Base-by-base conservation (phyloP, 2,329 filamentous ascomycete species). In the Fusarium sublunatum region DNA sequence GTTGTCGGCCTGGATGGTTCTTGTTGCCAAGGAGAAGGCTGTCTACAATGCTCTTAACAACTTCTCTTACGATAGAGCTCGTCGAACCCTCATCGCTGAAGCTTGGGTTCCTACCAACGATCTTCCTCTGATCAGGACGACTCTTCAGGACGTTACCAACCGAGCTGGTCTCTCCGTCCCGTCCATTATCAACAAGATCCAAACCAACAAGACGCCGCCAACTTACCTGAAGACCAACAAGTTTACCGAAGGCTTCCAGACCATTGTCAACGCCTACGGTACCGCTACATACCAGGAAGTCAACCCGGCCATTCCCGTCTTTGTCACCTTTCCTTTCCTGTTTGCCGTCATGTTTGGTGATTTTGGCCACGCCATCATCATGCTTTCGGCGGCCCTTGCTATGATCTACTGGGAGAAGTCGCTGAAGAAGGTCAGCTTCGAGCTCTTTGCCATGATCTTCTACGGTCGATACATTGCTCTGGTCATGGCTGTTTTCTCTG, bases 331-430 rank as follows among this genome's bases (percentile, higher is more conserved):
- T 79, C 95, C 96, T n/a, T 99, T 99, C 83, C 83, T 99, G 62
- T 99, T 99, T 75, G 95, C 95, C 45, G 95, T 99, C 86, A 99
- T 99, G 95, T 99, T 99, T 75, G 96, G 95, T 82, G 95, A 99
- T 78, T 89, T 97, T 57, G 96, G 95, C 47, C 95, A 99, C 74
- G 95, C 94, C 67, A 77, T 89, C 66, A 91, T 99, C 76, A 96
- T 99, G 91, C 84, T 94, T 39, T 75, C 87, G 53, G 91, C 92
- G 54, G 91, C 95, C 12, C 73, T 88, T 53, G 92, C 93, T 54
- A 97, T 99, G 93, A 98, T 99, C 70, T 92, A 97, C 80, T 98
- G 89, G 84, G 95, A 99, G 79, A 93, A 92, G 80, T 88, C 90
- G 58, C 82, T 99, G 32, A 93, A 94, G 77, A 99, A 99, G 82